Evolutionary conservation across 805 yeast species (phyloP).

Genomic region (Pichia phayaonensis): DNA sequence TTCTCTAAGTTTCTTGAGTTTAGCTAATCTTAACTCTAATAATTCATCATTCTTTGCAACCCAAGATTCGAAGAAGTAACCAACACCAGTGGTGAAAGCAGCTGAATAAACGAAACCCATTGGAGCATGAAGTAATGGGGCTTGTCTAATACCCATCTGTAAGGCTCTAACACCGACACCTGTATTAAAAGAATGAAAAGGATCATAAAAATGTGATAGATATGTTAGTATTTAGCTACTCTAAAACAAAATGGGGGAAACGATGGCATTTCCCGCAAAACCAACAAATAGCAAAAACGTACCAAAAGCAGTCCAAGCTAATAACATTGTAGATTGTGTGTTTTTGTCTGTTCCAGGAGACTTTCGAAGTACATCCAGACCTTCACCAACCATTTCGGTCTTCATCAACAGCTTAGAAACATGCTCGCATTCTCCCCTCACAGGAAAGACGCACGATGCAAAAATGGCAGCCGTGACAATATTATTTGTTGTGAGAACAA

Average conservation of each 20-base stretch:
- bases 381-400: background rate
- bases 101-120: slow-evolving; percentile 37
- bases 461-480: background rate
- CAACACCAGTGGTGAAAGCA: slow-evolving; percentile 37
- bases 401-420: background rate
- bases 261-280: background rate
- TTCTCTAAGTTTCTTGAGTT: slow-evolving; percentile 32
- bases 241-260: background rate
- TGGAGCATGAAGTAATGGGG: slow-evolving; percentile 31
- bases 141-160: slow-evolving; percentile 37
- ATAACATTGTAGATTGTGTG: slow-evolving; percentile 15
- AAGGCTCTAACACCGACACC: slow-evolving; percentile 38
- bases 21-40: slow-evolving; percentile 30
- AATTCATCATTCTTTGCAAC: slow-evolving; percentile 33
- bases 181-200: slow-evolving; percentile 3
- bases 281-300: slow-evolving; percentile 11
- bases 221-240: background rate
- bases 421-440: background rate
- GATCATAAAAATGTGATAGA: background rate
- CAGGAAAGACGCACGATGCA: background rate
- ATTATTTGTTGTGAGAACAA: background rate
- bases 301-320: slow-evolving; percentile 35
- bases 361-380: background rate
- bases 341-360: background rate
- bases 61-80: slow-evolving; percentile 32